Percentiles rank a stretch among this genome's conserved stretches.
Evolutionary conservation across 305 asterid species (phyloP).

Genomic region (Striga hermonthica): DNA sequence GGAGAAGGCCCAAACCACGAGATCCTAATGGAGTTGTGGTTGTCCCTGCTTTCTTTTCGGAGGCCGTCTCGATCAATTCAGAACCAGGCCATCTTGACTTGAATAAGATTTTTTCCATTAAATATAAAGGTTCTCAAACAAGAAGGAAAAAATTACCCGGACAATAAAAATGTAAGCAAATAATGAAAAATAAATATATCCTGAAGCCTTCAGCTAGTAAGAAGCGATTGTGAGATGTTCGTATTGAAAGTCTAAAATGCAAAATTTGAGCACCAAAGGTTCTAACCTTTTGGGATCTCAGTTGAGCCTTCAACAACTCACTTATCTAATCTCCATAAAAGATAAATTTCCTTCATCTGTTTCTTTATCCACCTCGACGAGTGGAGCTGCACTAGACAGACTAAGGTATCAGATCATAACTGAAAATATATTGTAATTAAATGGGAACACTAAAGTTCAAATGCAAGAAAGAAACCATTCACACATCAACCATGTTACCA

Average conservation of each 20-base stretch:
- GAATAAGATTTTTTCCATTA: conserved; percentile 2
- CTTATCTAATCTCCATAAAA: conserved; percentile 85
- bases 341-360: conserved; percentile 64
- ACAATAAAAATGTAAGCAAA: not conserved
- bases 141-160: no score
- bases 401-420: not conserved
- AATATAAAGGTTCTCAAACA: no score
- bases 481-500: conserved; percentile 5
- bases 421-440: not conserved
- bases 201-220: conserved; percentile 17
- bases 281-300: conserved; percentile 78
- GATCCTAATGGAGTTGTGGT: conserved; percentile 76
- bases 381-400: conserved; percentile 59
- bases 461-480: conserved; percentile 6
- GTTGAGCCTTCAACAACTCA: conserved; percentile 88
- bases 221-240: conserved; percentile 1
- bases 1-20: conserved; percentile 65
- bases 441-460: conserved; percentile 8
- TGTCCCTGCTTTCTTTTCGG: conserved; percentile 61
- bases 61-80: conserved; percentile 47
- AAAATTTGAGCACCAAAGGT: not conserved
- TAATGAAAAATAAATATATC: not conserved
- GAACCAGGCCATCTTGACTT: conserved; percentile 55
- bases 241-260: conserved; percentile 6
- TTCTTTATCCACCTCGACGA: conserved; percentile 75